A percentile compares a stretch with the other conserved stretches of the same genome.
These are phyloP conservation scores for Camelina neglecta DNA, from an alignment of 345 rosid genomes.

Conservation along the genomic window DNA sequence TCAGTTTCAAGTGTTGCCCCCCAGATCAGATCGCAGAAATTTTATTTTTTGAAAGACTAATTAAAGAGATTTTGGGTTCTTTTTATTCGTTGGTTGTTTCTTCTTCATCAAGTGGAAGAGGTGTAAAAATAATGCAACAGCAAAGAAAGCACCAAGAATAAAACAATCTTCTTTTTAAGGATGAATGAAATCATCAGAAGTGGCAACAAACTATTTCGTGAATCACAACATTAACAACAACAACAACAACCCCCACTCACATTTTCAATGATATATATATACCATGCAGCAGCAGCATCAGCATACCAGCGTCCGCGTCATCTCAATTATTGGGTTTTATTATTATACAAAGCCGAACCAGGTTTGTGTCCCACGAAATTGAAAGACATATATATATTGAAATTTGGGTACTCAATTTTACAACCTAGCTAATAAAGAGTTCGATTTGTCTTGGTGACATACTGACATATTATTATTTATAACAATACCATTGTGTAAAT, in stretches of 20 bases:
- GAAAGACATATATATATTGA: no score
- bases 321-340: neutral
- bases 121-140: conserved; percentile 15
- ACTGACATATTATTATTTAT: conserved; percentile 4
- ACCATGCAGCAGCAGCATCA: no score
- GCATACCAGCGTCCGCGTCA: conserved; percentile 21
- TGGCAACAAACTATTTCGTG: conserved; percentile 34
- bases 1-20: no score
- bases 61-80: no score
- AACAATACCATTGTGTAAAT: neutral
- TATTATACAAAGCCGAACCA: neutral
- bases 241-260: conserved; percentile 27
- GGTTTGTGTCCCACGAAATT: conserved; percentile 32
- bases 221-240: conserved; percentile 30
- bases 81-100: no score
- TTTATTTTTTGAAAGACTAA: no score
- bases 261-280: neutral
- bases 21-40: no score
- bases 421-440: neutral
- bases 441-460: conserved; percentile 30
- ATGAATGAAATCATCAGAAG: conserved; percentile 21
- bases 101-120: neutral
- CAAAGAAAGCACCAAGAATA: conserved; percentile 33
- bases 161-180: conserved; percentile 17
- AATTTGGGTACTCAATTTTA: conserved; percentile 22